Evolutionary conservation across 768 basidiomycete genomes (phyloP), one percentile per base, ranked within the genome.

Genomic region (Megacollybia marginata): DNA sequence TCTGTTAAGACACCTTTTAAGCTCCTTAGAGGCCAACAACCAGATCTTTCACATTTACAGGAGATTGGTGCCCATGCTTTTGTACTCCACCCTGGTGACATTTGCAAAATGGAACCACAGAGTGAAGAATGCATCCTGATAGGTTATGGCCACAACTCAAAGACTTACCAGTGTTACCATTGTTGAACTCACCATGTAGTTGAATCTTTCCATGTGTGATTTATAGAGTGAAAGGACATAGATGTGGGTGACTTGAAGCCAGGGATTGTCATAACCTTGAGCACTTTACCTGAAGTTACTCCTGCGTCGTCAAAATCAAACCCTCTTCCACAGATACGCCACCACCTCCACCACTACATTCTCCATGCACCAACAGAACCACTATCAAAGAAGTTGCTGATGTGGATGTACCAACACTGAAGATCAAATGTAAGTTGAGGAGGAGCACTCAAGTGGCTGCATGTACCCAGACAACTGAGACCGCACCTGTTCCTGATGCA

Each of bases 81-180:
- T 48, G 62, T 16, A 10, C 57, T 45, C 57, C 54, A 44, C 49
- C 57, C 28, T 62, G 54, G 50, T 57, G 62, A 50, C 54, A 64
- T 45, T 48, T 58, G 48, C 20, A 53, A 15, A 52, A 62, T 31
- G n/a, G n/a, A n/a, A n/a, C n/a, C n/a, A n/a, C n/a, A n/a, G n/a
- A n/a, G n/a, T n/a, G n/a, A n/a, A n/a, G 64, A 69, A 55, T 72
- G 72, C 48, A 48, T 67, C 1, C 67, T 71, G 34, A 61, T 73
- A 47, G 67, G 72, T 1, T 74, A 72, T 48, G 55, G 59, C 1
- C 31, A 48, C 1, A 59, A 60, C 12, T 59, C 66, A 1, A 70
- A 70, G 48, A 65, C 61, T 1, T 73, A 65, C 46, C 46, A 57
- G 15, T 63, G 65, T 54, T 67, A 64, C 28, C 52, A 71, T 45